These are phyloP conservation scores for Dioscorea dumetorum DNA, from an alignment of 106 monocot species.

Conservation along the genomic window DNA sequence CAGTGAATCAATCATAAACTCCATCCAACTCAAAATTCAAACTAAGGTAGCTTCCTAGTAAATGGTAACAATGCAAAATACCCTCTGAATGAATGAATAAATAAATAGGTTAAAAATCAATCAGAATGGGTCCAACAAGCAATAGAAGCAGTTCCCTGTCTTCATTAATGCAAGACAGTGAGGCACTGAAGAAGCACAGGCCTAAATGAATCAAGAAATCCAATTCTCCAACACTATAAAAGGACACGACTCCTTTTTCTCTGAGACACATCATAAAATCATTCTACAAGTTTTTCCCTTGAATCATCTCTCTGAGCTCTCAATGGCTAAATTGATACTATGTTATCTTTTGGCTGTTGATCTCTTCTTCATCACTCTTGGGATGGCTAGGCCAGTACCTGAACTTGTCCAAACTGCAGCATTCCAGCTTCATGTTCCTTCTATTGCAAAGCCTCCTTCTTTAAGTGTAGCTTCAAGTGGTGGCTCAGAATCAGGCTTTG, in stretches of 20 bases:
- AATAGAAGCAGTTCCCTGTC: background rate
- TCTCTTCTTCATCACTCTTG: slow-evolving; percentile 14
- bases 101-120: background rate
- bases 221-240: background rate
- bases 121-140: background rate
- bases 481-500: background rate
- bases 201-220: background rate
- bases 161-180: slow-evolving; percentile 1
- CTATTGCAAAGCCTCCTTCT: slow-evolving; percentile 16
- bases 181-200: background rate
- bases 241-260: background rate
- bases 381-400: slow-evolving; percentile 20
- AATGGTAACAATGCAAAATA: no score
- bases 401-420: background rate
- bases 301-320: background rate
- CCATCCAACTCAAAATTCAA: no score
- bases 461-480: background rate
- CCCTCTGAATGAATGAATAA: background rate
- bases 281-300: background rate
- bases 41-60: no score
- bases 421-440: slow-evolving; percentile 5
- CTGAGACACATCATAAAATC: background rate
- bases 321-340: slow-evolving; percentile 27
- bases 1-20: no score
- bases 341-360: slow-evolving; percentile 14